Conservation (phyloP, 208 protist genomes). For the Porcisia deanei region DNA sequence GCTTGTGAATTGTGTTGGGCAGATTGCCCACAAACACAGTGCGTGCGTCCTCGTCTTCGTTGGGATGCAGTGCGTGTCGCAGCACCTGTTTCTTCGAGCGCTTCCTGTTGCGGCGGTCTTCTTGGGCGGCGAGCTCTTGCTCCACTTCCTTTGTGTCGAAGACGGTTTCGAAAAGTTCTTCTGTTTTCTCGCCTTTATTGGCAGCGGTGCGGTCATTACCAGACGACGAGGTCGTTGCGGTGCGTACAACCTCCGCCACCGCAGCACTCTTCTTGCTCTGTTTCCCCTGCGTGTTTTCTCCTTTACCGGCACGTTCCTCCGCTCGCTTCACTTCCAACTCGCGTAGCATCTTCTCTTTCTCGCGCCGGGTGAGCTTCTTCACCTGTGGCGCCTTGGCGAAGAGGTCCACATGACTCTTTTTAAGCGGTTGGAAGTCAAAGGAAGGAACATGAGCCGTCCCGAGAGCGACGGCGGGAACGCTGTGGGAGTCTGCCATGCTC, state of each 20-base stretch:
- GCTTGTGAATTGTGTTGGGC: constrained; percentile 76
- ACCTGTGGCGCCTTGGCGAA: constrained; percentile 85
- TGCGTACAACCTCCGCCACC: constrained; percentile 21
- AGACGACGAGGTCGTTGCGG: constrained; percentile 10
- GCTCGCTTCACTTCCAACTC: constrained; percentile 38
- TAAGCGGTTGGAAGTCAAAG: constrained; percentile 64
- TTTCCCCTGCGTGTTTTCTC: constrained; percentile 8
- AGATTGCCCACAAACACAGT: constrained; percentile 93
- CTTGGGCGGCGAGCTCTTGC: constrained; percentile 29
- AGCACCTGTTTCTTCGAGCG: constrained; percentile 62
- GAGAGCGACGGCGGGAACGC: not conserved
- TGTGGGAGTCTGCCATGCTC: constrained; percentile 7
- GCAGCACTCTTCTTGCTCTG: constrained; percentile 9
- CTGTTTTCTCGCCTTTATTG: not conserved
- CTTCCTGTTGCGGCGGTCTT: constrained; percentile 34
- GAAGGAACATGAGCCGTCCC: constrained; percentile 9
- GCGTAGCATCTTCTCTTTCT: constrained; percentile 60
- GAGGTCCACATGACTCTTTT: constrained; percentile 75
- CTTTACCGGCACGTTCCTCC: constrained; percentile 1
- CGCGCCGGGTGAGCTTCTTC: constrained; percentile 79
- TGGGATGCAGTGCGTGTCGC: constrained; percentile 75
- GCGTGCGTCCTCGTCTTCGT: constrained; percentile 84
- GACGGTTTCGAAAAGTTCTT: constrained; percentile 48
- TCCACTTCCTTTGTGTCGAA: constrained; percentile 47
- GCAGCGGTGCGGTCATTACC: not conserved